Evolutionary conservation across 768 basidiomycete genomes (phyloP).

Genomic region (Sistotremastrum niveocremeum): DNA sequence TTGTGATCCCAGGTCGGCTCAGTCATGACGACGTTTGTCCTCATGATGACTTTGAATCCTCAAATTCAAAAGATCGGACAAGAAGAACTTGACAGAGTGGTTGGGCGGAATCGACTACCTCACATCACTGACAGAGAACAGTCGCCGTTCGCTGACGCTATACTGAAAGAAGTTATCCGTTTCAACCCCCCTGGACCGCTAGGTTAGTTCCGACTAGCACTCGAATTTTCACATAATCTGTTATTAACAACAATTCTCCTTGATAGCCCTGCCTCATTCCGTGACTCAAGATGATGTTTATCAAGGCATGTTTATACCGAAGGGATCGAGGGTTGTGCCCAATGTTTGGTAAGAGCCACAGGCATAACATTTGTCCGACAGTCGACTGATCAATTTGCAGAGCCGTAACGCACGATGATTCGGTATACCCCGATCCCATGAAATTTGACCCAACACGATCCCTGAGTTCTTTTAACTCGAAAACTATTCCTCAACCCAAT

Average conservation of each 20-base stretch:
- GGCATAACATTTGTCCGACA: background rate
- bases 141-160: slow-evolving; percentile 23
- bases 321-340: slow-evolving; percentile 12
- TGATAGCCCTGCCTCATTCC: background rate
- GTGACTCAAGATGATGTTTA: slow-evolving; percentile 2
- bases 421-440: slow-evolving; percentile 1
- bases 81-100: slow-evolving; percentile 15
- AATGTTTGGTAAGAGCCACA: slow-evolving; percentile 11
- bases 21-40: slow-evolving; percentile 11
- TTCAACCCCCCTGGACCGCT: slow-evolving; percentile 16
- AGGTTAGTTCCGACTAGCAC: slow-evolving; percentile 5
- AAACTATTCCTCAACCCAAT: too few relatives aligned
- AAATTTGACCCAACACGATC: slow-evolving; percentile 1
- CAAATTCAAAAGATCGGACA: slow-evolving; percentile 13
- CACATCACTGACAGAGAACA: slow-evolving; percentile 18
- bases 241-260: background rate
- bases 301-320: slow-evolving; percentile 11
- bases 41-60: slow-evolving; percentile 15
- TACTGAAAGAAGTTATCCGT: slow-evolving; percentile 20
- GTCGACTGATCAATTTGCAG: background rate
- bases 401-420: background rate
- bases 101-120: slow-evolving; percentile 19
- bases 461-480: background rate
- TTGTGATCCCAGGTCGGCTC: slow-evolving; percentile 9
- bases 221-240: background rate